These are phyloP conservation scores for Penicillium waksmanii DNA, from an alignment of 495 filamentous ascomycete species.

Conservation along the genomic window DNA sequence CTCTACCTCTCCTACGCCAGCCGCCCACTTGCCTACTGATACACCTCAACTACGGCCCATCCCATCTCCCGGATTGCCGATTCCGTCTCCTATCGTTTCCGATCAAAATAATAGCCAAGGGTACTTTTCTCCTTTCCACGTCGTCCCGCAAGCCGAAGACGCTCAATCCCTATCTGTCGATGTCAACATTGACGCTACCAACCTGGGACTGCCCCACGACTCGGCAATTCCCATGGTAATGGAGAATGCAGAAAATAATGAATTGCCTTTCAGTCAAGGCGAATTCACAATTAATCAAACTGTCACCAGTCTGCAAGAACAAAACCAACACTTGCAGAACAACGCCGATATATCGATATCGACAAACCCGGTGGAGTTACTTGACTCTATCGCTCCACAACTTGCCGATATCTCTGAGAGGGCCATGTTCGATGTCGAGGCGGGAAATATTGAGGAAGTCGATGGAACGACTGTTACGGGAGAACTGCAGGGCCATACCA, in stretches of 20 bases:
- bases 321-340: background rate
- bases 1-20: background rate
- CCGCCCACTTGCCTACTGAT: constrained; percentile 34
- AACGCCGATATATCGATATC: background rate
- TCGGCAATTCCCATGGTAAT: background rate
- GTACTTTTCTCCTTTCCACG: constrained; percentile 35
- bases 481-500: background rate
- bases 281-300: background rate
- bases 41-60: constrained; percentile 52
- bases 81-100: constrained; percentile 49
- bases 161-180: constrained; percentile 11
- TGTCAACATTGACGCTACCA: background rate
- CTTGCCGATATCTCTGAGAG: background rate
- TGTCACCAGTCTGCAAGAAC: background rate
- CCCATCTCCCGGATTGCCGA: constrained; percentile 48
- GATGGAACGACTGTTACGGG: background rate
- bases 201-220: background rate
- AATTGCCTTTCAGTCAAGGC: background rate
- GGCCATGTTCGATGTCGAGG: background rate
- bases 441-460: background rate
- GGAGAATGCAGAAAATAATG: background rate
- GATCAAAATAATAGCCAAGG: constrained; percentile 26
- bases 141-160: constrained; percentile 15
- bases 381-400: background rate
- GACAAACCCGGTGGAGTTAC: background rate